Percentiles rank a stretch among this genome's conserved stretches.
These are phyloP conservation scores for Daedalea quercina DNA, from an alignment of 768 basidiomycete genomes.

Conservation along the genomic window DNA sequence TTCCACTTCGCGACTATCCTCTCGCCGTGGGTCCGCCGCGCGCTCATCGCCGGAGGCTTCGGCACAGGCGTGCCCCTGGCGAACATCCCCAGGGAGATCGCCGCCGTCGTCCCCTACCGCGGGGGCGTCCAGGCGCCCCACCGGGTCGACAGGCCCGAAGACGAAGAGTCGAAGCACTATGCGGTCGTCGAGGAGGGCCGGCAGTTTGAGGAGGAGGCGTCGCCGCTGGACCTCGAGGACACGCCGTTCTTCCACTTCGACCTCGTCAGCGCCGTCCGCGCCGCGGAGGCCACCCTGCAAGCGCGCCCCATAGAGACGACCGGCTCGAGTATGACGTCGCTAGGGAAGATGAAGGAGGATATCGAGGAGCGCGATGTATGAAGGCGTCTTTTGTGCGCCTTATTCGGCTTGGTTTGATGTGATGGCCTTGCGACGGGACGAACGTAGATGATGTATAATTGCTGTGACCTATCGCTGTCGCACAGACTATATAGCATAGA, in stretches of 20 bases:
- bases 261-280: constrained; percentile 60
- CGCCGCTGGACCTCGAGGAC: constrained; percentile 37
- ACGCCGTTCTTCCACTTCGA: constrained; percentile 94
- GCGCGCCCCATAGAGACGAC: background rate
- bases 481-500: too few relatives aligned
- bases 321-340: constrained; percentile 6
- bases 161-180: constrained; percentile 7
- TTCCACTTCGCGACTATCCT: constrained; percentile 94
- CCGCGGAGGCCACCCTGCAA: constrained; percentile 42
- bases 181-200: constrained; percentile 1
- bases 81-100: constrained; percentile 53
- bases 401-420: background rate
- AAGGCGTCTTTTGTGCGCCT: background rate
- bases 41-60: constrained; percentile 85
- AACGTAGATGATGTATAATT: too few relatives aligned
- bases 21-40: constrained; percentile 91
- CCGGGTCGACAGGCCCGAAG: constrained; percentile 4
- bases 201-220: constrained; percentile 9
- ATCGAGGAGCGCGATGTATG: too few relatives aligned
- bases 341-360: background rate
- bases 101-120: constrained; percentile 65
- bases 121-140: constrained; percentile 29
- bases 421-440: too few relatives aligned
- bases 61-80: constrained; percentile 54
- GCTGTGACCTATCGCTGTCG: too few relatives aligned